Conservation (phyloP, 176 grass and related monocot genomes). For the Rhipidocladum racemiflorum region DNA sequence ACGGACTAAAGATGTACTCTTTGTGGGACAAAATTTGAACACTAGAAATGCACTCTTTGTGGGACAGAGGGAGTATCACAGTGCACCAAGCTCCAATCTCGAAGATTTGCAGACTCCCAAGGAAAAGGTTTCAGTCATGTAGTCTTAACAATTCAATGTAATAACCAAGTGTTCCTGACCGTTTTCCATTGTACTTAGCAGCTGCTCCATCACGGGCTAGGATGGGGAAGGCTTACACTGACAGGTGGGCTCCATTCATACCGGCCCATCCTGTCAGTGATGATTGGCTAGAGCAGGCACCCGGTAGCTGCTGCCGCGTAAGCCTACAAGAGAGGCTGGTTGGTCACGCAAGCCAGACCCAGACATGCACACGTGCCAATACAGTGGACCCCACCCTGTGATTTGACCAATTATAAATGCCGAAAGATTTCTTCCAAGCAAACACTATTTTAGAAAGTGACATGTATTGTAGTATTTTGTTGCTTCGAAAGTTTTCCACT, state of each 20-base stretch:
- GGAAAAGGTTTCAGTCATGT: background rate
- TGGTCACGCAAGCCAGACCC: background rate
- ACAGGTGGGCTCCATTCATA: background rate
- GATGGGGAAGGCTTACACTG: background rate
- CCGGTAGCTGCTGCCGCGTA: background rate
- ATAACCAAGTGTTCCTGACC: too few species aligned
- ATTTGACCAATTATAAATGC: conserved; percentile 32
- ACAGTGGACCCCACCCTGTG: conserved; percentile 11
- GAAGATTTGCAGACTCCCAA: background rate
- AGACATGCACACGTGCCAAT: conserved; percentile 47
- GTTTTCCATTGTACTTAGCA: background rate
- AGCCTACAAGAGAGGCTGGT: background rate
- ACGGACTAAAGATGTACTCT: too few species aligned
- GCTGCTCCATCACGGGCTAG: background rate
- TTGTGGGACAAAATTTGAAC: too few species aligned
- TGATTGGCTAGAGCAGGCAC: too few species aligned
- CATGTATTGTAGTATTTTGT: background rate
- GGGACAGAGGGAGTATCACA: too few species aligned
- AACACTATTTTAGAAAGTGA: conserved; percentile 10
- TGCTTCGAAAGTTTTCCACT: background rate
- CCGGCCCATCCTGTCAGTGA: background rate
- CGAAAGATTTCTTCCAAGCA: conserved; percentile 23
- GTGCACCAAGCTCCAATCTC: background rate
- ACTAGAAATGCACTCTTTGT: too few species aligned
- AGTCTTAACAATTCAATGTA: background rate